These are phyloP conservation scores for Stentor coeruleus DNA, from an alignment of 73 alveolate species.

Conservation along the genomic window DNA sequence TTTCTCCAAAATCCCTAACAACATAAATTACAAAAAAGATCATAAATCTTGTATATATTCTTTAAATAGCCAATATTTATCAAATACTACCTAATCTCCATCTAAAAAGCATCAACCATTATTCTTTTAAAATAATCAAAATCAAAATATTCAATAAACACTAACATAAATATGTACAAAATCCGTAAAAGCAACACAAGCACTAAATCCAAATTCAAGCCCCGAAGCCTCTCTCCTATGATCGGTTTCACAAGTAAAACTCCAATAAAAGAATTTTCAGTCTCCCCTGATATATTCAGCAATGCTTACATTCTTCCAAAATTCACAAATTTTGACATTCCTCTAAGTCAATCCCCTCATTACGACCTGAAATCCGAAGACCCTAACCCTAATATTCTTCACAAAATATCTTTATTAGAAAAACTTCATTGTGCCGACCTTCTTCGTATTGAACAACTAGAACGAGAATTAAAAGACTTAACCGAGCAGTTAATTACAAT, in stretches of 20 bases:
- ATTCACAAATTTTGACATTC: neutral
- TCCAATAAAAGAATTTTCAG: neutral
- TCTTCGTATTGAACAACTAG: conserved; percentile 13
- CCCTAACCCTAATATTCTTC: neutral
- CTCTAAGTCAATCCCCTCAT: neutral
- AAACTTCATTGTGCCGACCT: neutral
- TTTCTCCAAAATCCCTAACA: too few relatives aligned
- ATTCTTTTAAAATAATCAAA: too few relatives aligned
- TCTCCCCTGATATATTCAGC: neutral
- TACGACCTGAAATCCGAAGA: neutral
- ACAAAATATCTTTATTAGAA: neutral
- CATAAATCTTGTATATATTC: too few relatives aligned
- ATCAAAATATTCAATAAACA: too few relatives aligned
- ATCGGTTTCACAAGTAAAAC: conserved; percentile 1
- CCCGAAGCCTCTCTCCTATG: conserved; percentile 16
- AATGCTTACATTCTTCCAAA: conserved; percentile 8
- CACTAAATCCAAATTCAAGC: neutral
- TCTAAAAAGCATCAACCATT: too few relatives aligned
- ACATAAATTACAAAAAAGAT: too few relatives aligned
- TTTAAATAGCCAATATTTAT: too few relatives aligned
- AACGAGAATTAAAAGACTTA: conserved; percentile 19
- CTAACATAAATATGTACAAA: neutral
- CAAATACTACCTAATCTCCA: too few relatives aligned
- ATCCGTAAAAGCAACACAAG: neutral
- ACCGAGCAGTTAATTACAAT: neutral